These are phyloP conservation scores for Monosporascus sp. DNA, from an alignment of 2,329 filamentous ascomycete species.

Conservation along the genomic window DNA sequence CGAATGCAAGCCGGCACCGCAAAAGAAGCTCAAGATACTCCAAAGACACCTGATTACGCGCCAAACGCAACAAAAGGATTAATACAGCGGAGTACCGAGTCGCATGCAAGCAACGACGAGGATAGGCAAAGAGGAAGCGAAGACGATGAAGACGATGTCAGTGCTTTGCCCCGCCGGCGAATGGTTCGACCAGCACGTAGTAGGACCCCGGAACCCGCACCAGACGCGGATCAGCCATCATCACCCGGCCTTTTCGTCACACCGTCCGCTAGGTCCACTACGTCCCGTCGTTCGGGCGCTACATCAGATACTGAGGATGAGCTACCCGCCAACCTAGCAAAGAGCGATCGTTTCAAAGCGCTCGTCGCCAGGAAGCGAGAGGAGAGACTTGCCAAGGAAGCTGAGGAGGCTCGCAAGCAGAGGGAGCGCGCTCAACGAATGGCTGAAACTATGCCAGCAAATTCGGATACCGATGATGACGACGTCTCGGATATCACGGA, in stretches of 20 bases:
- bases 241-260: conserved; percentile 54
- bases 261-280: conserved; percentile 31
- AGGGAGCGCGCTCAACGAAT: conserved; percentile 37
- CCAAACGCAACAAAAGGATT: conserved; percentile 1
- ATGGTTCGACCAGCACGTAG: conserved; percentile 15
- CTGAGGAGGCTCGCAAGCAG: conserved; percentile 45
- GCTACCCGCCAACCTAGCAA: conserved; percentile 34
- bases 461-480: conserved; percentile 44
- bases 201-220: conserved; percentile 20
- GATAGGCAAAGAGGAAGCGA: conserved; percentile 12
- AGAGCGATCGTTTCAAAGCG: conserved; percentile 61
- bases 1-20: conserved; percentile 24
- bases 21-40: conserved; percentile 2
- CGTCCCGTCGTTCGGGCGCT: conserved; percentile 15
- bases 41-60: conserved; percentile 3
- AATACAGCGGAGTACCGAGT: neutral
- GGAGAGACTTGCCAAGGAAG: conserved; percentile 64
- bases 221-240: conserved; percentile 26
- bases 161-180: conserved; percentile 16
- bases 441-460: conserved; percentile 32
- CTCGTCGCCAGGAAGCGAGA: conserved; percentile 69
- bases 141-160: conserved; percentile 20
- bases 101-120: conserved; percentile 6
- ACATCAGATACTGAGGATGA: conserved; percentile 39
- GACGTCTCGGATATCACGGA: conserved; percentile 55